A percentile compares a stretch with the other conserved stretches of the same genome.
phyloP scores from a whole-genome alignment of 345 rosid genomes.

The Erysimum cheiranthoides region DNA sequence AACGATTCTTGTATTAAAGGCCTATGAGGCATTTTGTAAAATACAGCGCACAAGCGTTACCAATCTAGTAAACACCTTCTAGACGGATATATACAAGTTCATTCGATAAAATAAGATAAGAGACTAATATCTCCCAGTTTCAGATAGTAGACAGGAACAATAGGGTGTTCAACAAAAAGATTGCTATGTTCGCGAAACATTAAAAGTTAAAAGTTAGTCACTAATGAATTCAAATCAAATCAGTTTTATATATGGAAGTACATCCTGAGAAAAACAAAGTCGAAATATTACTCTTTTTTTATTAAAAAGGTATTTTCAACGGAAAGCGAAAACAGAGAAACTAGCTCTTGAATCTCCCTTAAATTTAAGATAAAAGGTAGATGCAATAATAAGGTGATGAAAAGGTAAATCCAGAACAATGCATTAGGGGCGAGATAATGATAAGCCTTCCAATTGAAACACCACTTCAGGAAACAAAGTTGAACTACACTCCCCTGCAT shows the following conservation, averaged over 20 bases:
- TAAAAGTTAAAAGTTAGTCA: constrained; percentile 1
- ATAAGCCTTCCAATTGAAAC: constrained; percentile 31
- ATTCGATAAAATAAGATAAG: not conserved
- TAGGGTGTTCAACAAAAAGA: not conserved
- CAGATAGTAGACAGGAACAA: constrained; percentile 12
- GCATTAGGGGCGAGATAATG: not conserved
- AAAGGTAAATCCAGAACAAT: constrained; percentile 14
- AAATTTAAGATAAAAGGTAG: constrained; percentile 7
- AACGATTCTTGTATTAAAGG: not conserved
- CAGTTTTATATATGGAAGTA: constrained; percentile 6
- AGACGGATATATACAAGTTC: not conserved
- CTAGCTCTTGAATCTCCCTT: not conserved
- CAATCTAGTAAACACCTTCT: constrained; percentile 14
- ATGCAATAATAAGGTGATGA: constrained; percentile 3
- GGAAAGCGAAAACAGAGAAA: constrained; percentile 11
- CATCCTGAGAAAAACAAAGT: not conserved
- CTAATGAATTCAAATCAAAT: not conserved
- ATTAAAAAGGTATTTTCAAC: not conserved
- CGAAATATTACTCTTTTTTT: not conserved
- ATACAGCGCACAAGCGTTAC: not conserved
- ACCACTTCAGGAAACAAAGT: constrained; percentile 28
- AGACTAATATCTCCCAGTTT: not conserved
- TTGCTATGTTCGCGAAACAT: not conserved
- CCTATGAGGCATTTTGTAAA: constrained; percentile 2
- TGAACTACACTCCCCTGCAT: constrained; percentile 36